These are phyloP conservation scores for Pycnococcus provasolii DNA, from an alignment of 139 green algal species.

Conservation along the genomic window DNA sequence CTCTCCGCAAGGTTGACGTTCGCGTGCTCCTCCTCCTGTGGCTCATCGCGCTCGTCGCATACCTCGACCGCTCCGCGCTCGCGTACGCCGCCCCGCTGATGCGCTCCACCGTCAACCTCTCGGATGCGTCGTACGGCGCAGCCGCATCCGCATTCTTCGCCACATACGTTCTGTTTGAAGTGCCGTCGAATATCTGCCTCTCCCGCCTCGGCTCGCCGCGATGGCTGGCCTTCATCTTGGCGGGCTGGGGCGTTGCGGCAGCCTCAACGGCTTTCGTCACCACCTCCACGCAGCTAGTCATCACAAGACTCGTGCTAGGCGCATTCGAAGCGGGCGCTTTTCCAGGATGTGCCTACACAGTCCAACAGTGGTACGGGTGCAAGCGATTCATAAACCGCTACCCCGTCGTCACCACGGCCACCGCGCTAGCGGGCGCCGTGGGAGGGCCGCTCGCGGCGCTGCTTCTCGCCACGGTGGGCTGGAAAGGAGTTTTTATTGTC, in stretches of 20 bases:
- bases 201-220: not conserved
- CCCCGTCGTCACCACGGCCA: constrained; percentile 4
- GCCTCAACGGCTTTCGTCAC: not conserved
- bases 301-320: not conserved
- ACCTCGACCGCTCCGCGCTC: constrained; percentile 7
- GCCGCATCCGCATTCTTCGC: constrained; percentile 3
- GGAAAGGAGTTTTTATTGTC: not conserved
- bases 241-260: not conserved
- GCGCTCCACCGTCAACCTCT: not conserved
- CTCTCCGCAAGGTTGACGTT: not conserved
- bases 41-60: not conserved
- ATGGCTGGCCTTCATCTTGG: not conserved
- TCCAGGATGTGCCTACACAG: not conserved
- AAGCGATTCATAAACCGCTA: not conserved
- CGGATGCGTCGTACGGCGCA: not conserved
- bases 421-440: not conserved
- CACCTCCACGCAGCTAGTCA: not conserved
- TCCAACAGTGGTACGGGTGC: not conserved
- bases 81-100: constrained; percentile 4
- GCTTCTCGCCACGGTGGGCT: not conserved
- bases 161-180: constrained; percentile 1
- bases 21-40: constrained; percentile 7
- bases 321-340: constrained; percentile 3
- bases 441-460: constrained; percentile 1
- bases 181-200: constrained; percentile 2